Evolutionary conservation across 1,139 yeast species (phyloP).

Genomic region (Entelexis sorbosivorans): DNA sequence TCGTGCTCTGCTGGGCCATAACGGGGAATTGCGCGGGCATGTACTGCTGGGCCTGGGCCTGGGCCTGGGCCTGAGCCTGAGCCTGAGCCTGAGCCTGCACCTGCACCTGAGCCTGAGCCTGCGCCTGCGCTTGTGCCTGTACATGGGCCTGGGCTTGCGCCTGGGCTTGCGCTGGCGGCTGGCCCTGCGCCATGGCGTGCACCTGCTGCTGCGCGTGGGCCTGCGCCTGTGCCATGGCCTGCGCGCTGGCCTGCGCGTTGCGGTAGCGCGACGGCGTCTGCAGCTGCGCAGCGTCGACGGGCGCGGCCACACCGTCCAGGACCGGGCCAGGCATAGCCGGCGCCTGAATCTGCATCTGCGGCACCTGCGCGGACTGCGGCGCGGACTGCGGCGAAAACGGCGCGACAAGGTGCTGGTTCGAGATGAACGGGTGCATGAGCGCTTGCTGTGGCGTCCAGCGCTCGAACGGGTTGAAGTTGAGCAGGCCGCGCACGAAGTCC

Average conservation of each 20-base stretch:
- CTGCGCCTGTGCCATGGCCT: constrained; percentile 17
- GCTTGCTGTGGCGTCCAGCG: constrained; percentile 98
- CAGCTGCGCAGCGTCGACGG: not conserved
- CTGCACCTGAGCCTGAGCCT: constrained; percentile 20
- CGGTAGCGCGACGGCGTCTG: constrained; percentile 12
- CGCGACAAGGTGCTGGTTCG: constrained; percentile 31
- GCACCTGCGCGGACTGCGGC: not conserved
- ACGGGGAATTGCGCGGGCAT: not conserved
- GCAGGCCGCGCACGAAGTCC: constrained; percentile 67
- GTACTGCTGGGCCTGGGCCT: not conserved
- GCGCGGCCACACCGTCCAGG: not conserved
- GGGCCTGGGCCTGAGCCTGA: constrained; percentile 5
- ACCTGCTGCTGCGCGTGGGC: constrained; percentile 20
- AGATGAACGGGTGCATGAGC: constrained; percentile 77
- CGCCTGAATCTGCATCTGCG: not conserved
- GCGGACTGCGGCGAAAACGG: constrained; percentile 29
- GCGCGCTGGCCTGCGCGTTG: constrained; percentile 11
- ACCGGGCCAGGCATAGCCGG: not conserved
- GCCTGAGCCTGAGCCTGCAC: constrained; percentile 9
- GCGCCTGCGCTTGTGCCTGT: constrained; percentile 14
- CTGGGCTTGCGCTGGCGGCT: constrained; percentile 1
- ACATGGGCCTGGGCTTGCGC: not conserved
- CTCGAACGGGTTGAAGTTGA: constrained; percentile 81
- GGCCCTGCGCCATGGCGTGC: constrained; percentile 10
- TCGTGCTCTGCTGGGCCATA: not conserved